Conservation (phyloP, 345 rosid species). For the Syzygium jambos region DNA sequence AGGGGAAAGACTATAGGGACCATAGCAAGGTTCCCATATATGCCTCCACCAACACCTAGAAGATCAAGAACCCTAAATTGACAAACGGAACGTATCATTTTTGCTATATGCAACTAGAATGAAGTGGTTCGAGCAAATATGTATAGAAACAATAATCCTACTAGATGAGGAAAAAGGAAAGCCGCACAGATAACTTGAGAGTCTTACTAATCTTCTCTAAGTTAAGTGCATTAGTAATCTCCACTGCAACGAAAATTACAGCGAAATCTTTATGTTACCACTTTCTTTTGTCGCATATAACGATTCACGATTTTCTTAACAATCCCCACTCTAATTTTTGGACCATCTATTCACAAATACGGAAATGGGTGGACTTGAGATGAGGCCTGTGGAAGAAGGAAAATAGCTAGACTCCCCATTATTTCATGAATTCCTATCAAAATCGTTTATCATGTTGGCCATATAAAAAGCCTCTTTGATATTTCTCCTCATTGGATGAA, state of each 20-base stretch:
- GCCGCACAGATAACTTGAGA: too few species aligned
- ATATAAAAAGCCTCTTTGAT: neutral
- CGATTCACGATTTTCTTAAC: neutral
- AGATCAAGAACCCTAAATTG: neutral
- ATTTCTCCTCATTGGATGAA: neutral
- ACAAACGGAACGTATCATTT: neutral
- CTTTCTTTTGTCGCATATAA: too few species aligned
- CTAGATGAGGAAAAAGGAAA: accelerated
- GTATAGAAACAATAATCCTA: neutral
- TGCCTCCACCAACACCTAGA: too few species aligned
- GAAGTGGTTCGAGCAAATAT: neutral
- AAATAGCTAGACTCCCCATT: neutral
- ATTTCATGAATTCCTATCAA: neutral
- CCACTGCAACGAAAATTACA: too few species aligned
- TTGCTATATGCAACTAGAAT: accelerated
- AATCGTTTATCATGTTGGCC: neutral
- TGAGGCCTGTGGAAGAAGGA: neutral
- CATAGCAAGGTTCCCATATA: too few species aligned
- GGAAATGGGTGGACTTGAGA: neutral
- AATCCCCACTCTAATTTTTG: neutral
- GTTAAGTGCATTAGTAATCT: too few species aligned
- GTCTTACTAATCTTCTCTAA: accelerated
- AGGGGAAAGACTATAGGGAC: too few species aligned
- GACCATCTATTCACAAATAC: neutral
- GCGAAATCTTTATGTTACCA: neutral